These are phyloP conservation scores for Leishmania tarentolae DNA, from an alignment of 208 protist genomes.

Conservation along the genomic window DNA sequence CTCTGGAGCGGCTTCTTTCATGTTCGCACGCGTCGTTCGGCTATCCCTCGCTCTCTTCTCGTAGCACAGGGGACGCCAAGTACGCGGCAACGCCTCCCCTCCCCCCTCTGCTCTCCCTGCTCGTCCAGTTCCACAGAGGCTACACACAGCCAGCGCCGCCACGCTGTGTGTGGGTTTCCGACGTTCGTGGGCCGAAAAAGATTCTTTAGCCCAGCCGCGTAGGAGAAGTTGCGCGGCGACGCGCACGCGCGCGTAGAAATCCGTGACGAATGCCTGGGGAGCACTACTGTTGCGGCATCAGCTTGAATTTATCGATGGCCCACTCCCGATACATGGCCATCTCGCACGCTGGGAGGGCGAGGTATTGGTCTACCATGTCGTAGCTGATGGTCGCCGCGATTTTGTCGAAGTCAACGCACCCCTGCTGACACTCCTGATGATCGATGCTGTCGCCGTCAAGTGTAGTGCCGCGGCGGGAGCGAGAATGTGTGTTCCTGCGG, in stretches of 20 bases:
- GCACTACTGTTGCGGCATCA: neutral
- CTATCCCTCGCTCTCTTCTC: neutral
- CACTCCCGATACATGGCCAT: slow-evolving; percentile 33
- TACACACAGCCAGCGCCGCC: neutral
- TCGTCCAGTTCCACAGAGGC: neutral
- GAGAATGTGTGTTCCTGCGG: neutral
- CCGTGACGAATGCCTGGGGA: neutral
- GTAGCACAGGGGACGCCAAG: neutral
- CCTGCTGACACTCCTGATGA: neutral
- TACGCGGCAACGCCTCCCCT: neutral
- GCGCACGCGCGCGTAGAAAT: neutral
- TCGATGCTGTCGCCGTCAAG: neutral
- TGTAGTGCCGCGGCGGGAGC: neutral
- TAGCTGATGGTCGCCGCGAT: slow-evolving; percentile 5
- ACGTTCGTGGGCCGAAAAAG: neutral
- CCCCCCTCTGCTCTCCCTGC: neutral
- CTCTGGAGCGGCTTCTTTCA: neutral
- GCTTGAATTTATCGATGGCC: slow-evolving; percentile 12
- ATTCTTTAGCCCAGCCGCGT: neutral
- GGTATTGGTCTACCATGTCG: slow-evolving; percentile 9
- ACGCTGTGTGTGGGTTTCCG: neutral
- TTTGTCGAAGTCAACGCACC: neutral
- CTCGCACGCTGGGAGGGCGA: slow-evolving; percentile 21
- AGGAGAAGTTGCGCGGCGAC: neutral
- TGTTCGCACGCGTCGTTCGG: neutral